phyloP scores from a whole-genome alignment of 2,329 filamentous ascomycete genomes.

The Xylariales sp. region DNA sequence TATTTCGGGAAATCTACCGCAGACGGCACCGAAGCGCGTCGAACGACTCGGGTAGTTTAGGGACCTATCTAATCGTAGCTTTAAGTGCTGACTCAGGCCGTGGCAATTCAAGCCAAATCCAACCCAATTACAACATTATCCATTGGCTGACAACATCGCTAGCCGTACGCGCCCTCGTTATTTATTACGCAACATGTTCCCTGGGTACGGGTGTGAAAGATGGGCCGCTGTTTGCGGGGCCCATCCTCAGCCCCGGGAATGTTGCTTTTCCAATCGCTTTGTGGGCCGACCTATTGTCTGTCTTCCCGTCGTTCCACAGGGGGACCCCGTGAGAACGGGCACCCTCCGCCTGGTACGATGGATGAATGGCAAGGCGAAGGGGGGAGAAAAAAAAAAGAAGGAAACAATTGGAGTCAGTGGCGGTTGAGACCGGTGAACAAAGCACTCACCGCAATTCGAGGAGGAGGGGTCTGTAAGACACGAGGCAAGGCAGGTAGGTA shows the following conservation, averaged over 20 bases:
- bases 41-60: neutral
- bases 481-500: neutral
- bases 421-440: slow-evolving; percentile 30
- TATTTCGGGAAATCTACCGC: slow-evolving; percentile 17
- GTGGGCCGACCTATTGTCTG: neutral
- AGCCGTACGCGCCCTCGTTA: neutral
- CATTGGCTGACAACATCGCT: slow-evolving; percentile 17
- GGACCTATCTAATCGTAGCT: slow-evolving; percentile 1
- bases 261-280: neutral
- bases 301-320: slow-evolving; percentile 13
- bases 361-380: neutral
- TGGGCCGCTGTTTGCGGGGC: slow-evolving; percentile 6
- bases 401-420: neutral
- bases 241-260: slow-evolving; percentile 20
- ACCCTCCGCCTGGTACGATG: neutral
- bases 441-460: slow-evolving; percentile 11
- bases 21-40: slow-evolving; percentile 1
- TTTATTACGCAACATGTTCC: slow-evolving; percentile 6
- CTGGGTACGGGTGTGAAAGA: neutral
- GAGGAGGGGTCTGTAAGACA: slow-evolving; percentile 15
- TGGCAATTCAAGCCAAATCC: slow-evolving; percentile 1
- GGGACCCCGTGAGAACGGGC: slow-evolving; percentile 2
- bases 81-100: slow-evolving; percentile 1
- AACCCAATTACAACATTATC: slow-evolving; percentile 9
- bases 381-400: neutral